Evolutionary conservation across 1,284 basidiomycete genomes (phyloP).

Genomic region (Mycena sp.): DNA sequence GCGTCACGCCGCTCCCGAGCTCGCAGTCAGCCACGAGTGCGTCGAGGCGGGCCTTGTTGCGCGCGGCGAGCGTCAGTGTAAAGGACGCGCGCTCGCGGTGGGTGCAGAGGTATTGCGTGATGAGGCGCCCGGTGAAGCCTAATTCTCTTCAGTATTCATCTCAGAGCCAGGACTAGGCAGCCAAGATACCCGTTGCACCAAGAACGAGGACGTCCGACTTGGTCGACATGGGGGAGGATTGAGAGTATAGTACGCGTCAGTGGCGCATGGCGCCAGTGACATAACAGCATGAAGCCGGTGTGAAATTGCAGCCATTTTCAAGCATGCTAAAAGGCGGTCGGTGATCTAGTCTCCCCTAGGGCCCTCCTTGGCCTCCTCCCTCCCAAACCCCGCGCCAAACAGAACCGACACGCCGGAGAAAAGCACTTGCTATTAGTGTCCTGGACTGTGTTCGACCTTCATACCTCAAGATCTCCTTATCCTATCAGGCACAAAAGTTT

Average conservation of each 20-base stretch:
- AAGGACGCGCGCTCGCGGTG: conserved; percentile 71
- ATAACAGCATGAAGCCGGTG: too few relatives aligned
- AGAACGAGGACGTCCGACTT: conserved; percentile 31
- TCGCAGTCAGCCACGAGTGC: conserved; percentile 52
- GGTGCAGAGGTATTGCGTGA: conserved; percentile 64
- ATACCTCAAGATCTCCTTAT: too few relatives aligned
- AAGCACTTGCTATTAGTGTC: too few relatives aligned
- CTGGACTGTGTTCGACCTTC: too few relatives aligned
- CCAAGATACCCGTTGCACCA: conserved; percentile 32
- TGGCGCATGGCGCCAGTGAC: neutral
- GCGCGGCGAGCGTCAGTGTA: conserved; percentile 67
- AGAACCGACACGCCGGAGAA: too few relatives aligned
- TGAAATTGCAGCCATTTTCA: too few relatives aligned
- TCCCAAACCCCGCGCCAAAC: too few relatives aligned
- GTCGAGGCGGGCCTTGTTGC: conserved; percentile 65
- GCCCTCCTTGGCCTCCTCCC: too few relatives aligned
- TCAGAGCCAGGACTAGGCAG: conserved; percentile 17
- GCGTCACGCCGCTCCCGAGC: conserved; percentile 51
- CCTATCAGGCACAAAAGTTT: too few relatives aligned
- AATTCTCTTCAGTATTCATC: neutral
- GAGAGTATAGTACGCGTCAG: conserved; percentile 10
- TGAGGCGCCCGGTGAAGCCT: conserved; percentile 75
- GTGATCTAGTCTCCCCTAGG: too few relatives aligned
- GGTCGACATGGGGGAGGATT: conserved; percentile 34
- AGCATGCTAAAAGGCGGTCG: too few relatives aligned